Evolutionary conservation across 805 yeast genomes (phyloP), one percentile per base, ranked within the genome.

Genomic region (Saccharomycopsis fodiens): DNA sequence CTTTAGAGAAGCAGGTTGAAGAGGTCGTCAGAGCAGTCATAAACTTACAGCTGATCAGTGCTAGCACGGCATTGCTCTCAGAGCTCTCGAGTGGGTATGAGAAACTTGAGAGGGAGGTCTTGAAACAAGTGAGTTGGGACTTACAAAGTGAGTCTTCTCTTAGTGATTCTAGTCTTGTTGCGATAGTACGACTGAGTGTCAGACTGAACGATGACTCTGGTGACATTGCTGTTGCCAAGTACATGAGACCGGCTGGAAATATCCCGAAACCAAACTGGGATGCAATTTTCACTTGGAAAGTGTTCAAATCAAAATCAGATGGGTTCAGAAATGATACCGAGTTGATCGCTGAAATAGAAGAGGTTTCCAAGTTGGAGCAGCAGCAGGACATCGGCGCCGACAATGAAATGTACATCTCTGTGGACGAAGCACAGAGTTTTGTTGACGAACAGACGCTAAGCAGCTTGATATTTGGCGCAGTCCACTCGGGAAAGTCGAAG

Each of bases 201-300:
- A 25, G 29, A 25, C 29, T 7, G 29, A 25, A 25, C 10, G 29
- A 25, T 25, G 29, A n/a, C n/a, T n/a, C n/a, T n/a, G n/a, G n/a
- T n/a, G n/a, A n/a, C n/a, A n/a, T n/a, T n/a, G n/a, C n/a, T n/a
- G n/a, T n/a, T n/a, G n/a, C n/a, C n/a, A n/a, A n/a, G n/a, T n/a
- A n/a, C 29, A 30, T n/a, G 5, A 27, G 3, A 22, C 22, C n/a
- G n/a, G n/a, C n/a, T n/a, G n/a, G n/a, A 7, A 25, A 41, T 21
- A 41, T 35, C 20, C 25, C 45, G 4, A 46, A 46, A 22, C n/a
- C 30, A 3, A n/a, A 35, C 16, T 46, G 42, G 45, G 45, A 46
- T 41, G 21, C 20, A 39, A n/a, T 46, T 12, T 41, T 46, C 31
- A 41, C 49, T 21, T 46, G 49, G 49, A 19, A 46, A 22, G 45